Conservation (phyloP, 140 eudicot genomes). For the Stevia rebaudiana region DNA sequence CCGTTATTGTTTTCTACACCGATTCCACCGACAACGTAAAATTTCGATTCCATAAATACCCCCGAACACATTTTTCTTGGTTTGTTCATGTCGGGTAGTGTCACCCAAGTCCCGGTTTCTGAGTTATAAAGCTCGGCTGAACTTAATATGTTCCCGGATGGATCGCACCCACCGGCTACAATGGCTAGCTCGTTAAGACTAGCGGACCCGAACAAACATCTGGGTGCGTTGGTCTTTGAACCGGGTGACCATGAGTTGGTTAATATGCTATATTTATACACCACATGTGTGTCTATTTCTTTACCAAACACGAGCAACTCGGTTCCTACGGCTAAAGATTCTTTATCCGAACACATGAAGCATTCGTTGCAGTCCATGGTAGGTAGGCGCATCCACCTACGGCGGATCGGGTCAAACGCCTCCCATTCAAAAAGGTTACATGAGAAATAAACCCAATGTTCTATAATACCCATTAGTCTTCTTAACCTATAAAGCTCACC, state of each 20-base stretch:
- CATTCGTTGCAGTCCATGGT: constrained; percentile 58
- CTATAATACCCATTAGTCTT: constrained; percentile 45
- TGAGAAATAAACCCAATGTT: constrained; percentile 77
- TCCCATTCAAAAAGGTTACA: constrained; percentile 75
- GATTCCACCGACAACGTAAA: constrained; percentile 71
- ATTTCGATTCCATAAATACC: constrained; percentile 62
- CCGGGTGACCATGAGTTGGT: constrained; percentile 70
- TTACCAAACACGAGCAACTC: constrained; percentile 74
- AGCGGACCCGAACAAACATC: constrained; percentile 69
- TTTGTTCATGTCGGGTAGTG: constrained; percentile 60
- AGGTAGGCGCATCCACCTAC: constrained; percentile 67
- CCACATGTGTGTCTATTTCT: constrained; percentile 49
- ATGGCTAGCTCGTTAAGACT: constrained; percentile 54
- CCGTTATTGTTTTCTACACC: constrained; percentile 39
- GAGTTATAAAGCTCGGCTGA: constrained; percentile 71
- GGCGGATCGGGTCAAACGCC: constrained; percentile 63
- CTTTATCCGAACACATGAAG: constrained; percentile 71
- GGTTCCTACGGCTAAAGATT: constrained; percentile 77
- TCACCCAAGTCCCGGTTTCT: constrained; percentile 53
- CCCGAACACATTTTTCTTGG: constrained; percentile 72
- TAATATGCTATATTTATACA: constrained; percentile 62
- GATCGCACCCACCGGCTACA: constrained; percentile 70
- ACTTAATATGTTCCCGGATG: constrained; percentile 39
- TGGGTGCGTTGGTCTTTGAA: constrained; percentile 42
- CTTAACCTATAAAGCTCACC: constrained; percentile 58